phyloP scores from a whole-genome alignment of 805 yeast genomes.

The Henningerozyma blattae region DNA sequence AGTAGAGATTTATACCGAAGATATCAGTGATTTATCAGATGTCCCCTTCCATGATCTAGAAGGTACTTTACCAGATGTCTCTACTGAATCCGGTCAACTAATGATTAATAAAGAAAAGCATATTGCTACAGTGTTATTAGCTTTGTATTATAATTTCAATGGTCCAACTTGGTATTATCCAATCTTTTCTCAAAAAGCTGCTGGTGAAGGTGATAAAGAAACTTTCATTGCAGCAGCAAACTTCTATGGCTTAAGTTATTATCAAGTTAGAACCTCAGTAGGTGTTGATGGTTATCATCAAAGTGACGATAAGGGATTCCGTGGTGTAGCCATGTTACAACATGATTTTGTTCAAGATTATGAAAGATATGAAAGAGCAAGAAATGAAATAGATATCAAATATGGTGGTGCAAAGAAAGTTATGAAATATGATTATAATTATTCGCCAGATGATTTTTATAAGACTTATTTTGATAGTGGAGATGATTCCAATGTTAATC shows the following conservation, averaged over 20 bases:
- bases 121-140: conserved; percentile 42
- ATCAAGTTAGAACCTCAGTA: conserved; percentile 34
- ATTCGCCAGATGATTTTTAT: conserved; percentile 11
- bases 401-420: conserved; percentile 1
- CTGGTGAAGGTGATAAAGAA: conserved; percentile 77
- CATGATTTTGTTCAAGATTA: conserved; percentile 56
- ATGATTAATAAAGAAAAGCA: conserved; percentile 50
- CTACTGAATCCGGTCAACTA: conserved; percentile 62
- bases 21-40: conserved; percentile 17
- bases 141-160: conserved; percentile 51
- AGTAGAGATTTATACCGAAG: conserved; percentile 16
- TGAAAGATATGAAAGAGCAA: conserved; percentile 10
- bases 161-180: conserved; percentile 63
- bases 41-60: conserved; percentile 45
- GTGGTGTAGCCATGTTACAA: conserved; percentile 73
- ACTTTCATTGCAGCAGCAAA: conserved; percentile 62
- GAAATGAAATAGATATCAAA: conserved; percentile 7
- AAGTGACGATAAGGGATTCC: conserved; percentile 28
- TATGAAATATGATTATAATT: conserved; percentile 8
- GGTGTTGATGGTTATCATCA: conserved; percentile 28
- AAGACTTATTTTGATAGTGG: conserved; percentile 8
- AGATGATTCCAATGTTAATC: conserved; percentile 3
- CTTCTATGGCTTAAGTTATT: conserved; percentile 35
- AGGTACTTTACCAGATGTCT: conserved; percentile 54
- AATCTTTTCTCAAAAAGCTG: conserved; percentile 55